phyloP scores from a whole-genome alignment of 1,284 basidiomycete genomes.

The Cutaneotrichosporon spelunceum region DNA sequence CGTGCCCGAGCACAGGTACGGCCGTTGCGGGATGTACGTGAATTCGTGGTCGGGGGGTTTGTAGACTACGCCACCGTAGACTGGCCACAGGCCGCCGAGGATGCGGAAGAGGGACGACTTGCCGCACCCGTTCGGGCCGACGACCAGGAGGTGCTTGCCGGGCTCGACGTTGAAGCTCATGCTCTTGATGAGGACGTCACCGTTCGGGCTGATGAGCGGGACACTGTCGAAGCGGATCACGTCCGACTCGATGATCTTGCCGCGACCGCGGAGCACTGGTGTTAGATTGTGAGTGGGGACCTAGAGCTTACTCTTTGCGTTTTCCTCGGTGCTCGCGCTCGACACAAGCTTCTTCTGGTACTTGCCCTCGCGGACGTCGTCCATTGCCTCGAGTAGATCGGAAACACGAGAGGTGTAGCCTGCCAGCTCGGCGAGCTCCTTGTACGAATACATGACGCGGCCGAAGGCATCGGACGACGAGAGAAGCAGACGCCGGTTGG shows the following conservation, averaged over 20 bases:
- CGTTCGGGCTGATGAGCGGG: constrained; percentile 93
- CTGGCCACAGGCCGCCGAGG: constrained; percentile 93
- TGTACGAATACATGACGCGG: constrained; percentile 88
- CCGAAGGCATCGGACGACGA: constrained; percentile 61
- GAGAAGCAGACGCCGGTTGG: constrained; percentile 83
- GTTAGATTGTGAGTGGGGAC: constrained; percentile 1
- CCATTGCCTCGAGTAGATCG: constrained; percentile 85
- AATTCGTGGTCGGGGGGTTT: constrained; percentile 88
- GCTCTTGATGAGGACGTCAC: constrained; percentile 78
- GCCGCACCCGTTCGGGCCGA: constrained; percentile 86
- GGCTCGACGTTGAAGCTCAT: constrained; percentile 86
- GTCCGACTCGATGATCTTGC: constrained; percentile 74
- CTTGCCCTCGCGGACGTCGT: constrained; percentile 75
- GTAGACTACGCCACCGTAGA: constrained; percentile 89
- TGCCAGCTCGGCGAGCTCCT: constrained; percentile 87
- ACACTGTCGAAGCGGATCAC: constrained; percentile 85
- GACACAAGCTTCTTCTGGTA: constrained; percentile 86
- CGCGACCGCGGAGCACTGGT: constrained; percentile 73
- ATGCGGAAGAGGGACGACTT: constrained; percentile 92
- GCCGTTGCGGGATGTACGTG: constrained; percentile 92
- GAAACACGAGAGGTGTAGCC: constrained; percentile 93
- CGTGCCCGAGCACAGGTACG: constrained; percentile 89
- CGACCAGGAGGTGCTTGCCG: constrained; percentile 87
- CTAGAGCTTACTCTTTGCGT: constrained; percentile 65
- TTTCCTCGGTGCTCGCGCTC: constrained; percentile 70